Conservation (phyloP, 495 filamentous ascomycete species). For the Opeltia flavorubescens region DNA sequence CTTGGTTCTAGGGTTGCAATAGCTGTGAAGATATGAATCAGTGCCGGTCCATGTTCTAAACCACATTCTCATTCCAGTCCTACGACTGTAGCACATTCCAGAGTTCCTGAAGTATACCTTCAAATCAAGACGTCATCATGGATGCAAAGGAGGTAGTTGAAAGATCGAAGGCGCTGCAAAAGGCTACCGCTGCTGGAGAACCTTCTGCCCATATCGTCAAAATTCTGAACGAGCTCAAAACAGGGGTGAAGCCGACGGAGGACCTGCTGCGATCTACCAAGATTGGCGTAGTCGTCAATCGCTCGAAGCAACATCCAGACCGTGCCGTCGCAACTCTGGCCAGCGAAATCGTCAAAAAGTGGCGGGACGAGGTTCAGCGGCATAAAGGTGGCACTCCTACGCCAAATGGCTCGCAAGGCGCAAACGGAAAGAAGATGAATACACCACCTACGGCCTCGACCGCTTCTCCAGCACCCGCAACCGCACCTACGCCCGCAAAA, state of each 20-base stretch:
- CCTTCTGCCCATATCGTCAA: slow-evolving; percentile 46
- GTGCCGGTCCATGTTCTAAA: no score
- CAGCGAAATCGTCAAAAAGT: slow-evolving; percentile 70
- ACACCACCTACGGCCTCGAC: slow-evolving; percentile 24
- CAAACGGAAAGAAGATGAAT: slow-evolving; percentile 31
- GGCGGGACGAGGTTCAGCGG: slow-evolving; percentile 70
- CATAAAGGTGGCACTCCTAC: slow-evolving; percentile 41
- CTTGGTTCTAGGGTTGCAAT: neutral
- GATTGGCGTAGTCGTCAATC: slow-evolving; percentile 79
- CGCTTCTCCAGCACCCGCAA: slow-evolving; percentile 17
- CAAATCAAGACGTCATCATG: slow-evolving; percentile 49
- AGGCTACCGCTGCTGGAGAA: slow-evolving; percentile 57
- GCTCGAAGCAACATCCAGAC: slow-evolving; percentile 58
- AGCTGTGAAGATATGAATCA: no score
- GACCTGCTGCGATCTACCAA: slow-evolving; percentile 73
- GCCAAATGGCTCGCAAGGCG: slow-evolving; percentile 20
- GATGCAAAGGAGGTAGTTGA: slow-evolving; percentile 66
- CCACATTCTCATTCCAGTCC: neutral
- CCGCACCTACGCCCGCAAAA: slow-evolving; percentile 33
- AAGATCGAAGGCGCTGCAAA: slow-evolving; percentile 58
- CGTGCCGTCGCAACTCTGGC: slow-evolving; percentile 63
- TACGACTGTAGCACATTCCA: neutral
- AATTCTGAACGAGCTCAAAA: slow-evolving; percentile 64
- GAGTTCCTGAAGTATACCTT: neutral
- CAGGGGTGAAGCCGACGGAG: slow-evolving; percentile 69